Evolutionary conservation across 2,329 filamentous ascomycete genomes (phyloP), one percentile per base, ranked within the genome.

Genomic region (Leptographium galeiforme): DNA sequence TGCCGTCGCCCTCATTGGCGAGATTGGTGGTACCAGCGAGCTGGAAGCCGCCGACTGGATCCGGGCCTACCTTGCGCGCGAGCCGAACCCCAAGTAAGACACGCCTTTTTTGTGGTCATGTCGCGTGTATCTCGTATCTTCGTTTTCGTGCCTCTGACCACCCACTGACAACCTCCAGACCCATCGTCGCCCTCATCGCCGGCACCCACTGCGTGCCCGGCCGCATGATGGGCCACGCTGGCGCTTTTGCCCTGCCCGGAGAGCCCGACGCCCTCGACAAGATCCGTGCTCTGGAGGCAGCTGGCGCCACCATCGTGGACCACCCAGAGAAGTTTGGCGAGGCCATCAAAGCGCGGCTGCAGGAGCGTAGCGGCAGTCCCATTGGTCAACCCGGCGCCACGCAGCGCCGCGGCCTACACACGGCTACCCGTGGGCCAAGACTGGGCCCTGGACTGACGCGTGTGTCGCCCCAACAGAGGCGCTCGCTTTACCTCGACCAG

Each of bases 191-290:
- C 48, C 70, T 89, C 7, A 73, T 90, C 33, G 85, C 78, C 34
- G 86, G 87, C 6, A 68, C 82, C 48, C 69, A 79, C 57, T 82
- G 82, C n/a, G 75, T 76, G 7, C 69, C 72, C 16, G 81, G 81
- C 14, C 75, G 77, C 25, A 76, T 88, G 45, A 89, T 90, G 85
- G 87, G 87, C 11, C 87, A 91, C 64, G 84, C 86, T 11, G 87
- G 87, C 45, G 87, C 87, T 14, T 87, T 86, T 72, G 72, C 74
- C 52, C 74, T 81, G 1, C 74, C 80, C 8, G 83, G 82, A 19
- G 85, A 90, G 63, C 77, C 81, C 4, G 74, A 74, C 56, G 78
- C 82, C 0, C 68, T 72, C 41, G 72, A 75, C n/a, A 91, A 91
- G 66, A 79, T 84, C 56, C 74, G 73, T 44, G 76, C 79, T 2